Evolutionary conservation across 2,329 filamentous ascomycete species (phyloP), one percentile per base, ranked within the genome.

Genomic region (Harringtonia aguacate): DNA sequence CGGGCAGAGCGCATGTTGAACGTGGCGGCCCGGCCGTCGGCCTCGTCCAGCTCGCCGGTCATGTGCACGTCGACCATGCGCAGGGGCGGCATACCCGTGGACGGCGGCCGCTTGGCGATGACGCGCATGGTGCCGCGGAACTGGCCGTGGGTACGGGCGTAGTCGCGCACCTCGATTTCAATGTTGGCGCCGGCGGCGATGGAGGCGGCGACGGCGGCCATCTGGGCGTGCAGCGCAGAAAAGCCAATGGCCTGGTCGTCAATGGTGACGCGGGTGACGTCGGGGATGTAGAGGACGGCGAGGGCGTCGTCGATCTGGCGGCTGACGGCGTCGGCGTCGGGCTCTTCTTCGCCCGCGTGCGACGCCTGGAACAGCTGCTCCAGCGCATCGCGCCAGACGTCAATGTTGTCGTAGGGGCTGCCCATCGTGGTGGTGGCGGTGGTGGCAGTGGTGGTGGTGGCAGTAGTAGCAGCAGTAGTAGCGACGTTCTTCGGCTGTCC

Each of bases 111-210:
- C 31, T 7, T 6, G 7, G 15, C 14, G 14, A 34, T 27, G n/a
- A 37, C 14, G 39, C 85, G 75, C 37, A 90, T 77, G 2, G 84
- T 88, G 48, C 85, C 84, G 43, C 75, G 76, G 73, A 89, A 89
- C 20, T 89, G 71, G 0, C 17, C 18, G 84, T 87, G 0, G 85
- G 83, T 52, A 89, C 85, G 56, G 89, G 85, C 84, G 77, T 7
- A 65, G 55, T 87, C 82, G 43, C 82, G 75, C 1, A 90, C 73
- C 10, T 84, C 83, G 34, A 90, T 70, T 3, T 71, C 84, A 39
- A 77, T 73, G 49, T 88, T 88, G 56, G 82, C 72, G n/a, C 81
- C 55, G 0, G 77, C 77, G 54, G 81, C 77, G 42, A 81, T 77
- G 35, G 67, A 71, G 52, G 82, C 81, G 47, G 66, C 69, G 2